Conservation (phyloP, 192 early-diverging fungal genomes). For the Dispira parvispora region DNA sequence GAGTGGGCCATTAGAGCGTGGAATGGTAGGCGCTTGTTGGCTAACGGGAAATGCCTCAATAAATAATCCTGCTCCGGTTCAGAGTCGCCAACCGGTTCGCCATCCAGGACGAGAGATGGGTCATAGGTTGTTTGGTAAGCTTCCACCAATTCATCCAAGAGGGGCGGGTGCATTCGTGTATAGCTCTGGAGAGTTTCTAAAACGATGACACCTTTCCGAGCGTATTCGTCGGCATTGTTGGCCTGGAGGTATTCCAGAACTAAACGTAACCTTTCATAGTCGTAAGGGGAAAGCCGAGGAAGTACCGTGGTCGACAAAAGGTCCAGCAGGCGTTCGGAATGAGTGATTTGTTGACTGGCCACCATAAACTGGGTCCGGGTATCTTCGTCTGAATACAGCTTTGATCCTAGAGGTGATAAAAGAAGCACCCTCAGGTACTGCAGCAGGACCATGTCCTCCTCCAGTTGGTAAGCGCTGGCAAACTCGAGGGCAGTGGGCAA, state of each 20-base stretch:
- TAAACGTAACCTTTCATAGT: slow-evolving; percentile 48
- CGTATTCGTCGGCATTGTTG: slow-evolving; percentile 24
- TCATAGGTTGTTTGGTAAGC: slow-evolving; percentile 10
- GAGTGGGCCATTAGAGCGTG: slow-evolving; percentile 33
- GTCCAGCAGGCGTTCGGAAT: slow-evolving; percentile 33
- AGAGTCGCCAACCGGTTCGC: background rate
- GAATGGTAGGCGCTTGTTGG: slow-evolving; percentile 38
- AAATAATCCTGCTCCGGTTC: background rate
- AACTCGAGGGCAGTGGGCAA: slow-evolving; percentile 44
- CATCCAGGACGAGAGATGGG: background rate
- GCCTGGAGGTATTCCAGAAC: slow-evolving; percentile 32
- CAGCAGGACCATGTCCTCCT: slow-evolving; percentile 29
- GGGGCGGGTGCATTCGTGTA: slow-evolving; percentile 23
- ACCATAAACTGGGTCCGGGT: slow-evolving; percentile 33
- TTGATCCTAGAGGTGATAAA: slow-evolving; percentile 18
- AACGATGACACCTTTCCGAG: slow-evolving; percentile 22
- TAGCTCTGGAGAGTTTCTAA: slow-evolving; percentile 38
- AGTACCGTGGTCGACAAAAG: slow-evolving; percentile 28
- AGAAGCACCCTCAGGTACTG: slow-evolving; percentile 31
- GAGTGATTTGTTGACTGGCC: slow-evolving; percentile 28
- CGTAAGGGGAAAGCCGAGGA: slow-evolving; percentile 33
- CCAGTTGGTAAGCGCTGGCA: slow-evolving; percentile 38
- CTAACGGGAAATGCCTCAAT: slow-evolving; percentile 18
- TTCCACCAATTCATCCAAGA: slow-evolving; percentile 27
- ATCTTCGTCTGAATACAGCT: slow-evolving; percentile 15